Evolutionary conservation across 768 basidiomycete species (phyloP).

Genomic region (Arthromyces matolae): DNA sequence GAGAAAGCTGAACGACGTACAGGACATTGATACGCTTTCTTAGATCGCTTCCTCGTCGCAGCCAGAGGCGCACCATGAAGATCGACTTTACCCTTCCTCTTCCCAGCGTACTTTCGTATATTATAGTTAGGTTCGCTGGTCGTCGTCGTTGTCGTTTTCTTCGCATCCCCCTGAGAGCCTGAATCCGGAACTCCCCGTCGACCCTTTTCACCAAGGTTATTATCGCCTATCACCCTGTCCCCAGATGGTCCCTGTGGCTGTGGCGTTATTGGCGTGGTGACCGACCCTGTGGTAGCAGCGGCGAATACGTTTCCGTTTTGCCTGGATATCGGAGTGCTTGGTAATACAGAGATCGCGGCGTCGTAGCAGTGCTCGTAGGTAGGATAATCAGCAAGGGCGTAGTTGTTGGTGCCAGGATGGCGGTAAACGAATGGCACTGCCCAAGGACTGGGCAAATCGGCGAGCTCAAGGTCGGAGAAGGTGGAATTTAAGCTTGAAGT

Average conservation of each 20-base stretch:
- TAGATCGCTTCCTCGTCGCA: conserved; percentile 23
- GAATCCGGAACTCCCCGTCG: no score
- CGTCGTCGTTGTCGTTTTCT: no score
- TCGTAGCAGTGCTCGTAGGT: conserved; percentile 22
- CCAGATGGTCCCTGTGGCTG: no score
- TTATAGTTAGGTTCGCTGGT: no score
- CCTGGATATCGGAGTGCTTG: not conserved
- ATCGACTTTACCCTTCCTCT: conserved; percentile 7
- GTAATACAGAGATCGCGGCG: conserved; percentile 8
- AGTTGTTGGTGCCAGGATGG: conserved; percentile 10
- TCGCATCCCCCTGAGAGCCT: no score
- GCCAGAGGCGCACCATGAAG: not conserved
- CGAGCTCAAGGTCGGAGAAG: no score
- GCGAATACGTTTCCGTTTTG: no score
- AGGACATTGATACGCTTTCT: conserved; percentile 48
- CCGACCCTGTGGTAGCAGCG: not conserved
- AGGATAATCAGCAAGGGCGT: conserved; percentile 14
- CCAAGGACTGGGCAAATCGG: not conserved
- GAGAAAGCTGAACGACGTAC: conserved; percentile 29
- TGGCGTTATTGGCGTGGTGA: no score
- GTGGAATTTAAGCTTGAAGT: no score
- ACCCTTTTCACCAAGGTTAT: not conserved
- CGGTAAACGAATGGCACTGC: conserved; percentile 7
- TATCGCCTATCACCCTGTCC: not conserved
- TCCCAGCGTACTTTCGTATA: no score